Evolutionary conservation across 768 basidiomycete species (phyloP), one percentile per base, ranked within the genome.

Genomic region (Hirschioporus abietinus): DNA sequence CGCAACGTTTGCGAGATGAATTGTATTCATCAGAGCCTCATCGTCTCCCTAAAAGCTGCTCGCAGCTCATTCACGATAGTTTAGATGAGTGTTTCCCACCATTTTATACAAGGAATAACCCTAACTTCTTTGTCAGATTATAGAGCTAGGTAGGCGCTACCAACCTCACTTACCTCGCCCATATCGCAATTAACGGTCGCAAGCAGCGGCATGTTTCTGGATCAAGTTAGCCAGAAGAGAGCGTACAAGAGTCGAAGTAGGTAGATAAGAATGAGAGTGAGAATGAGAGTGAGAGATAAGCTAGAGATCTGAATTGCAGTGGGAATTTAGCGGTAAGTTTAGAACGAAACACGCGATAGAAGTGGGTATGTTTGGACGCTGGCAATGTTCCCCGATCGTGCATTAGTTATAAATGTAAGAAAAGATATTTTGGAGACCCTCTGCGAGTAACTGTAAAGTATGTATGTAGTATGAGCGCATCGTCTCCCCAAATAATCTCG

Each of bases 1-100:
- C 0, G 88, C 88, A 18, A 89, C 78, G 67, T 88, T 87, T 0
- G 86, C 86, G 18, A 86, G 76, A 69, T 87, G 84, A 30, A 88
- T 85, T 12, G 80, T 82, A 64, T 81, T 78, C 83, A 85, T 85
- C 58, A 86, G 78, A 10, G 75, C 74, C 65, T 82, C 82, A 35
- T 86, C 85, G 36, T 86, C 82, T 7, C 80, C 81, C 85, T 85
- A 58, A 0, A 58, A 17, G 18, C 63, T 24, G 60, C 25, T 30
- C 27, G 10, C n/a, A 18, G 42, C 58, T 36, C 34, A 35, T 52
- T 36, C 18, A 15, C 10, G 24, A 25, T 30, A 35, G 58, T 61
- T 35, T 18, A 63, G 35, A 10, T 1, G 27, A 8, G 1, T 65
- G 42, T n/a, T 42, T 34, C 73, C 26, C 72, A 83, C 85, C 23